Base-by-base conservation (phyloP, 345 rosid genomes). In the Euphorbia lathyris region DNA sequence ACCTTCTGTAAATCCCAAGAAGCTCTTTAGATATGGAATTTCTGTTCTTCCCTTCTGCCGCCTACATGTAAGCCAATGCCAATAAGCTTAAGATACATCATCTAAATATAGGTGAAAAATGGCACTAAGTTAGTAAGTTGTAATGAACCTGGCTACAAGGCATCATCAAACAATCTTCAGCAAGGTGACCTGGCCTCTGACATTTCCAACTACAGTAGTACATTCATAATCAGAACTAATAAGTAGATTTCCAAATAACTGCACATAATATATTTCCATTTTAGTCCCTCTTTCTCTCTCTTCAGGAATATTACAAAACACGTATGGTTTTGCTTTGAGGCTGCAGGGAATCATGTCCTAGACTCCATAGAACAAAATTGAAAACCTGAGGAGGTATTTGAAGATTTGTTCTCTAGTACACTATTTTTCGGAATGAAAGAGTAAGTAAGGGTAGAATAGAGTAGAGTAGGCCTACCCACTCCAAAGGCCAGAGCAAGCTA, bases 121-220 rank as follows among this genome's bases (percentile, higher is more conserved):
- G 17, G 60, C 22, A 42, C 52, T 26, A n/a, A n/a, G n/a, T n/a
- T n/a, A 34, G 7, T 34, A 32, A 25, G 2, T 51, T 52, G 58
- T 66, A 45, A 34, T n/a, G 3, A 67, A 84, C 90, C 87, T 82
- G 79, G 38, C 79, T 68, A n/a, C 69, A 9, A 65, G 77, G 58
- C 40, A 47, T 53, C 47, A 73, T 83, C 74, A 81, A 70, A 80
- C 95, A 89, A 75, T 89, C 95, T 71, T 87, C 82, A 20, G 87
- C 83, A 72, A 89, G 88, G 75, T 89, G 95, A 55, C 95, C 92
- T 22, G 88, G 92, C 79, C 79, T 81, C 76, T 84, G 83, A 32
- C 95, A 89, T 75, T 84, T 79, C 85, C 90, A 80, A 71, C 95
- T 89, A 71, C 43, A 77, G 68, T 56, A 10, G 58, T 9, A 63